A percentile compares a stretch with the other conserved stretches of the same genome.
phyloP scores from a whole-genome alignment of 306 rosid genomes.

The Inga laurina region DNA sequence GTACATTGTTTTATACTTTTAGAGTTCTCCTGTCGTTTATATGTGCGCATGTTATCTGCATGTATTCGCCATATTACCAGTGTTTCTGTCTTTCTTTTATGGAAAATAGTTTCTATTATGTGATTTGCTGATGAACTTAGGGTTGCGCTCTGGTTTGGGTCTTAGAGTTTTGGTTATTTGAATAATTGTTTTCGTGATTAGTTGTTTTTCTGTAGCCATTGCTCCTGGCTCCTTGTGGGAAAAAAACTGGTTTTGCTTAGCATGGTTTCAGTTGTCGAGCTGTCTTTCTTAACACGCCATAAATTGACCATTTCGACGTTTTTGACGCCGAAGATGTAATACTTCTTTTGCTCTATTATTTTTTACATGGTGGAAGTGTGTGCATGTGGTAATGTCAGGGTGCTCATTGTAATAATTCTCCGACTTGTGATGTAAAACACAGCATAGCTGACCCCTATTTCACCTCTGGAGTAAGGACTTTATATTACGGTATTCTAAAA shows the following conservation, averaged over 20 bases:
- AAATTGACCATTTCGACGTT: background rate
- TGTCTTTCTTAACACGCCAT: background rate
- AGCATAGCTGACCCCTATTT: background rate
- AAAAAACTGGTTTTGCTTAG: slow-evolving; percentile 4
- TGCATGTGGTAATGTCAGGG: background rate
- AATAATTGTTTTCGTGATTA: background rate
- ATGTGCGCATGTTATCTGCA: background rate
- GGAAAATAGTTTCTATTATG: background rate
- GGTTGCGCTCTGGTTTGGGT: slow-evolving; percentile 26
- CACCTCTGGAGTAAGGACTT: background rate
- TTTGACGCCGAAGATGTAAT: background rate
- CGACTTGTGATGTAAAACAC: background rate
- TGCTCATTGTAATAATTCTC: background rate
- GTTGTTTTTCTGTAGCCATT: slow-evolving; percentile 9
- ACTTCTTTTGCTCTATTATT: background rate
- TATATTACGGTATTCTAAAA: background rate
- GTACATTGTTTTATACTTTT: background rate
- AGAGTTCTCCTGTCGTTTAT: background rate
- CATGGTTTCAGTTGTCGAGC: background rate
- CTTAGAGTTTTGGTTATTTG: background rate
- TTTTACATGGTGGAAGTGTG: background rate
- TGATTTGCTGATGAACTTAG: background rate
- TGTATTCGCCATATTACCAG: background rate
- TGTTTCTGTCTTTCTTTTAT: background rate
- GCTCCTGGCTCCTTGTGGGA: background rate